phyloP scores from a whole-genome alignment of 345 rosid species.

The Boechera stricta region DNA sequence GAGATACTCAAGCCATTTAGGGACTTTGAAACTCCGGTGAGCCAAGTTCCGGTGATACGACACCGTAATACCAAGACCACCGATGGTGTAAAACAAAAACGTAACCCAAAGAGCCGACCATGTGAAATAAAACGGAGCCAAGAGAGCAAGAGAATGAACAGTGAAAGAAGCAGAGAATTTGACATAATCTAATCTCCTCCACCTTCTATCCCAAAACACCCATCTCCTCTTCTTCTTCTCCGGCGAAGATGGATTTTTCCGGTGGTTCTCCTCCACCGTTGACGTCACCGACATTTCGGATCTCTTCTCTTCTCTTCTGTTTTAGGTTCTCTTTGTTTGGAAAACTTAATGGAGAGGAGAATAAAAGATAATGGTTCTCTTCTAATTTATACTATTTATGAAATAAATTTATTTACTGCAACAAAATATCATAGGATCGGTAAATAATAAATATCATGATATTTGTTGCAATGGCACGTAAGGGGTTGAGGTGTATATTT shows the following conservation, averaged over 20 bases:
- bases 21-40: slow-evolving; percentile 79
- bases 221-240: slow-evolving; percentile 57
- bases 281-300: slow-evolving; percentile 42
- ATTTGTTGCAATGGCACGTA: slow-evolving; percentile 44
- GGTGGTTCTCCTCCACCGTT: slow-evolving; percentile 45
- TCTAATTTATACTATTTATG: slow-evolving; percentile 32
- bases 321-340: not conserved
- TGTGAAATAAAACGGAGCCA: slow-evolving; percentile 78
- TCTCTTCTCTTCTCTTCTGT: not conserved
- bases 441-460: slow-evolving; percentile 41
- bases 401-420: not conserved
- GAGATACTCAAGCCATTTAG: slow-evolving; percentile 85
- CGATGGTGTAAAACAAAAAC: slow-evolving; percentile 59
- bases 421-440: slow-evolving; percentile 31
- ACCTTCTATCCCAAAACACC: slow-evolving; percentile 58
- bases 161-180: slow-evolving; percentile 56
- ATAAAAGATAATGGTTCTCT: slow-evolving; percentile 15
- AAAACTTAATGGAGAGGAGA: slow-evolving; percentile 9
- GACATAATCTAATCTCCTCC: slow-evolving; percentile 62
- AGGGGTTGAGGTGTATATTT: slow-evolving; percentile 13
- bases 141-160: slow-evolving; percentile 67
- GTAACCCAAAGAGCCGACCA: slow-evolving; percentile 78
- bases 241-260: slow-evolving; percentile 24
- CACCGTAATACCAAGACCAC: slow-evolving; percentile 80
- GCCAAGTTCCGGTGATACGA: slow-evolving; percentile 78